These are phyloP conservation scores for Graphiopsis chlorocephala DNA, from an alignment of 2,329 filamentous ascomycete genomes.

Conservation along the genomic window DNA sequence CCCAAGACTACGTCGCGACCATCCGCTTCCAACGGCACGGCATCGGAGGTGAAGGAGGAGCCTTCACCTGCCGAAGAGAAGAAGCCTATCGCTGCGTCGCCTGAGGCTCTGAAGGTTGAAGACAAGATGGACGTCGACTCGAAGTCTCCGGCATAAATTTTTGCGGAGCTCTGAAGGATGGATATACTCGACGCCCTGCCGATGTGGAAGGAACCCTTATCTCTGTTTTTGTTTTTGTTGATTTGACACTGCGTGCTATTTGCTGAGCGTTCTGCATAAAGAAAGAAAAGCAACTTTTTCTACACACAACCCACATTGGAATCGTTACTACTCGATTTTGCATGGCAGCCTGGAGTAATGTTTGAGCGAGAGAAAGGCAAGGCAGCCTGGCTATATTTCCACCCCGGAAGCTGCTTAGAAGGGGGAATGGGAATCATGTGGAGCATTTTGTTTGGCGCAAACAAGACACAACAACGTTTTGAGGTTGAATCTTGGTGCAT, in stretches of 20 bases:
- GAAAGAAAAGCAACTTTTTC: background rate
- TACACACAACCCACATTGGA: background rate
- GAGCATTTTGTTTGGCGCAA: background rate
- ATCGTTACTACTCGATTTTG: background rate
- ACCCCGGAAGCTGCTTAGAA: background rate
- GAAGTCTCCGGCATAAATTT: slow-evolving; percentile 6
- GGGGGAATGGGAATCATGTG: background rate
- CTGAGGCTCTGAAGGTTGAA: slow-evolving; percentile 1
- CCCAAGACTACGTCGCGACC: background rate
- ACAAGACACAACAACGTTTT: background rate
- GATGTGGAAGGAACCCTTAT: background rate
- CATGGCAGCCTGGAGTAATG: slow-evolving; percentile 1
- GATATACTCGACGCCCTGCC: background rate
- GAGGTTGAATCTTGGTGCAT: background rate
- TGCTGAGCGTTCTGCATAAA: slow-evolving; percentile 10
- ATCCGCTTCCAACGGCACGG: background rate
- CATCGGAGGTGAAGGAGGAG: slow-evolving; percentile 10
- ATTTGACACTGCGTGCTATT: background rate
- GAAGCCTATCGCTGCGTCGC: background rate
- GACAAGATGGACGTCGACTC: slow-evolving; percentile 14
- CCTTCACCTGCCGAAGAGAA: background rate
- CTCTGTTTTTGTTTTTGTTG: background rate
- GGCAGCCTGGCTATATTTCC: background rate
- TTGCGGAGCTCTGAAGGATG: background rate
- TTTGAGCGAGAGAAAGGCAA: background rate